Percentiles rank a stretch among this genome's conserved stretches.
phyloP scores from a whole-genome alignment of 1,139 yeast species.

The Candida labiduridarum region DNA sequence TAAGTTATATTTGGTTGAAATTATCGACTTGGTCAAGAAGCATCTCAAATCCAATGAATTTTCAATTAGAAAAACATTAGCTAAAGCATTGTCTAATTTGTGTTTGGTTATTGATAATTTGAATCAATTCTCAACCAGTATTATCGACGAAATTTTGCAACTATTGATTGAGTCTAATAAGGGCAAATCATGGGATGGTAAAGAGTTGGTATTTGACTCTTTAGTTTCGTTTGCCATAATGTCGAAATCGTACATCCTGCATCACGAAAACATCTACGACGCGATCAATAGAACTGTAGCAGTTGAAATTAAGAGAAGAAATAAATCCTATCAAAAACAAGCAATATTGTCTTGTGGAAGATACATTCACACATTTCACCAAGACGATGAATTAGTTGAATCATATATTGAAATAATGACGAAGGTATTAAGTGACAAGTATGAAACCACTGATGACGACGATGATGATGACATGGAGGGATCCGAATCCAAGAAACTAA shows the following conservation, averaged over 20 bases:
- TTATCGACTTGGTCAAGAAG: constrained; percentile 51
- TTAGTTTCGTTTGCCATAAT: constrained; percentile 60
- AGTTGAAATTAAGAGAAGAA: constrained; percentile 69
- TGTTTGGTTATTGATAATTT: constrained; percentile 46
- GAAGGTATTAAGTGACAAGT: constrained; percentile 35
- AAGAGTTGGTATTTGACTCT: constrained; percentile 74
- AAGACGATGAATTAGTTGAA: constrained; percentile 37
- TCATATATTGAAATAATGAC: constrained; percentile 42
- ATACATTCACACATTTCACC: constrained; percentile 48
- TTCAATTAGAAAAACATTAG: constrained; percentile 69
- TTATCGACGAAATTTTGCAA: constrained; percentile 44
- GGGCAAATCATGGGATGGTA: constrained; percentile 90
- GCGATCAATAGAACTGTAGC: constrained; percentile 47
- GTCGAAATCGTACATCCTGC: constrained; percentile 29
- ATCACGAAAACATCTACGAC: constrained; percentile 17
- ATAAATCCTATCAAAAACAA: constrained; percentile 61
- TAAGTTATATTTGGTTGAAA: constrained; percentile 72
- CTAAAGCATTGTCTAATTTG: constrained; percentile 66
- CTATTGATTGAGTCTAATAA: constrained; percentile 63
- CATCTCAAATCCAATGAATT: constrained; percentile 63
- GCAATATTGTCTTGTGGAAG: constrained; percentile 54
- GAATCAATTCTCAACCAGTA: constrained; percentile 28
- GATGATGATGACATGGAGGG: constrained; percentile 32
- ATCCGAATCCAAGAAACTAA: constrained; percentile 29
- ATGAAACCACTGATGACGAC: constrained; percentile 21